Percentiles rank a stretch among this genome's conserved stretches.
phyloP scores from a whole-genome alignment of 2,329 filamentous ascomycete genomes.

The Colletotrichum chlorophyti region DNA sequence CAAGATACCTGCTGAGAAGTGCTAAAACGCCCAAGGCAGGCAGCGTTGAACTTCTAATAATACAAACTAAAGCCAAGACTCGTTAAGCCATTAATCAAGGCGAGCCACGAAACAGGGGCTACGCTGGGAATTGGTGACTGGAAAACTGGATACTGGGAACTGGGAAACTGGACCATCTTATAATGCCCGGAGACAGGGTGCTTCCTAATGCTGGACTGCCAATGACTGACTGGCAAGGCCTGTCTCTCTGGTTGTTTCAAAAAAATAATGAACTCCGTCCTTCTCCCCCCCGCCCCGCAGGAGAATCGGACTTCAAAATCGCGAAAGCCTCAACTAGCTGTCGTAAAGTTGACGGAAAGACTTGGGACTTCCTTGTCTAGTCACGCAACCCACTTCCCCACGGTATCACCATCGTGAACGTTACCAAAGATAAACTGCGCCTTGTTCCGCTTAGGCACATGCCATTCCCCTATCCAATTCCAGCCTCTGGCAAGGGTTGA shows the following conservation, averaged over 20 bases:
- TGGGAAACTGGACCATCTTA: too few relatives aligned
- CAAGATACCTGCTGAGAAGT: too few relatives aligned
- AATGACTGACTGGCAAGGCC: not conserved
- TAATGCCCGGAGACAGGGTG: constrained; percentile 18
- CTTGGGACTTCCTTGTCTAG: not conserved
- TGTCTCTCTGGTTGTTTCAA: too few relatives aligned
- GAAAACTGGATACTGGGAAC: too few relatives aligned
- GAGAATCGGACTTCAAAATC: too few relatives aligned
- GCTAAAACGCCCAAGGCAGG: not conserved
- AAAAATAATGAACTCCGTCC: too few relatives aligned
- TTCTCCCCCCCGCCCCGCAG: too few relatives aligned
- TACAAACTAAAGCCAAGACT: not conserved
- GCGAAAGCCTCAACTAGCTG: too few relatives aligned
- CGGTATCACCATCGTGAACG: not conserved
- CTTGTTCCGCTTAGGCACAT: constrained; percentile 7
- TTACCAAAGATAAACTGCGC: constrained; percentile 1
- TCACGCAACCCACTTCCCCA: not conserved
- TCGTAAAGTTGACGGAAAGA: too few relatives aligned
- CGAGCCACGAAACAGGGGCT: constrained; percentile 11
- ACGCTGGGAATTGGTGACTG: constrained; percentile 10
- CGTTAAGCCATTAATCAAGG: not conserved
- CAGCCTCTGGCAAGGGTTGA: too few relatives aligned
- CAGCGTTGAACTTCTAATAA: constrained; percentile 11
- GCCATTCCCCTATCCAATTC: not conserved
- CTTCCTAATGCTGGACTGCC: constrained; percentile 13